phyloP scores from a whole-genome alignment of 163 green algal genomes.

The Chlorella variabilis region DNA sequence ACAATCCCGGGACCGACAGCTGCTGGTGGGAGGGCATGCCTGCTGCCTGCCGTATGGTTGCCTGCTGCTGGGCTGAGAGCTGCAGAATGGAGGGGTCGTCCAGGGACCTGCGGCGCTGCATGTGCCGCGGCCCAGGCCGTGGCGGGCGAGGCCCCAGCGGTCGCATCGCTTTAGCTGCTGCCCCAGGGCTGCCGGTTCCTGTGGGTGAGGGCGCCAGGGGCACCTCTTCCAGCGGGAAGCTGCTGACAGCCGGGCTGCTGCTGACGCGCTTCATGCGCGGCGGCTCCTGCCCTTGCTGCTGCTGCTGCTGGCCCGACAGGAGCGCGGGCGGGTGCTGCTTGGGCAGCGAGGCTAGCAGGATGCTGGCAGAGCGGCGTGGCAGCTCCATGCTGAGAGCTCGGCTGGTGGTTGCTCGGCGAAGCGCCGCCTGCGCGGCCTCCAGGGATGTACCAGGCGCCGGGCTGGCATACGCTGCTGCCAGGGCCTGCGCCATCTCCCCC shows the following conservation, averaged over 20 bases:
- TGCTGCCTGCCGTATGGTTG: no score
- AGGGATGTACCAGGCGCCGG: neutral
- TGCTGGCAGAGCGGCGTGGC: no score
- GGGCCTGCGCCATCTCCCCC: neutral
- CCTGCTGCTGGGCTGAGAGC: no score
- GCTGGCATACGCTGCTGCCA: conserved; percentile 12
- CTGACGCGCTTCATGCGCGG: neutral
- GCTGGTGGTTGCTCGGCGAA: neutral
- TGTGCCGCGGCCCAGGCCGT: neutral
- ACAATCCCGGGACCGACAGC: no score
- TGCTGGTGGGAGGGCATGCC: no score
- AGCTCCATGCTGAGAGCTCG: no score
- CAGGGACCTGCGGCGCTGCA: neutral
- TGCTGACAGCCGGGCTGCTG: neutral
- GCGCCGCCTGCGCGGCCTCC: no score
- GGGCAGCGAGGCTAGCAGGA: no score
- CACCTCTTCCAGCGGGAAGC: neutral
- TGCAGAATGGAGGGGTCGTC: neutral
- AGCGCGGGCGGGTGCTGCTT: neutral
- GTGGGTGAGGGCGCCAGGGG: no score
- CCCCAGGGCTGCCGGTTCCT: no score
- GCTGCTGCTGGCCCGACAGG: neutral
- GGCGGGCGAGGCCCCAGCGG: neutral
- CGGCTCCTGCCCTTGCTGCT: neutral
- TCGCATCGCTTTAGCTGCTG: neutral